A percentile compares a stretch with the other conserved stretches of the same genome.
Evolutionary conservation across 768 basidiomycete species (phyloP).

Genomic region (Porpolomopsis calyptriformis): DNA sequence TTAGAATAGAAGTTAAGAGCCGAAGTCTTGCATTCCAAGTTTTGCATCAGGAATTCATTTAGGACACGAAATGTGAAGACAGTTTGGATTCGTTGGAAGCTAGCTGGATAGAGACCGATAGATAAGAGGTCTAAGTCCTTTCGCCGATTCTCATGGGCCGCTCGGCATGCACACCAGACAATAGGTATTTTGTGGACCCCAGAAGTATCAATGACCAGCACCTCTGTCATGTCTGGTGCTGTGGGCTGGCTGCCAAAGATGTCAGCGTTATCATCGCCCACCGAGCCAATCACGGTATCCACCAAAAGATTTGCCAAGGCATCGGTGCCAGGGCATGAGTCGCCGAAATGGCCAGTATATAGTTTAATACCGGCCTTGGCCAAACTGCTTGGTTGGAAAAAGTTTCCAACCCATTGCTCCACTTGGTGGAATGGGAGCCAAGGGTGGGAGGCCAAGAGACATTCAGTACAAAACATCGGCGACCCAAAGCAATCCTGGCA

Average conservation of each 20-base stretch:
- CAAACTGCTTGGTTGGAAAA: not conserved
- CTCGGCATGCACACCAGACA: not conserved
- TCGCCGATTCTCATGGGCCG: not conserved
- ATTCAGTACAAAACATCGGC: not conserved
- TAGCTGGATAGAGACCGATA: slow-evolving; percentile 10
- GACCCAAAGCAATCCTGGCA: not conserved
- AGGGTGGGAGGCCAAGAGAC: not conserved
- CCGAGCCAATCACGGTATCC: not conserved
- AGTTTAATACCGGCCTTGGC: not conserved
- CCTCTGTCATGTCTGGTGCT: not conserved
- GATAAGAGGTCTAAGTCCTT: slow-evolving; percentile 12
- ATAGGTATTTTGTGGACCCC: not conserved
- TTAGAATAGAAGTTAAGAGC: slow-evolving; percentile 9
- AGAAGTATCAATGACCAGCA: not conserved
- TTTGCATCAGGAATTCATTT: slow-evolving; percentile 14
- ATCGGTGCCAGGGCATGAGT: not conserved
- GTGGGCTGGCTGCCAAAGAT: not conserved
- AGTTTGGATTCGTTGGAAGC: slow-evolving; percentile 6
- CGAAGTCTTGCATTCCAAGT: slow-evolving; percentile 14
- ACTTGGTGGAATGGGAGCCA: not conserved
- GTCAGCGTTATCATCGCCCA: not conserved
- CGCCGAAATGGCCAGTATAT: not conserved
- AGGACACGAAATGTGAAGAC: slow-evolving; percentile 17
- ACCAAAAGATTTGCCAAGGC: not conserved
- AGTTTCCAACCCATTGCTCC: not conserved